Evolutionary conservation across 2,329 filamentous ascomycete species (phyloP).

Genomic region (Trichoderma sp.): DNA sequence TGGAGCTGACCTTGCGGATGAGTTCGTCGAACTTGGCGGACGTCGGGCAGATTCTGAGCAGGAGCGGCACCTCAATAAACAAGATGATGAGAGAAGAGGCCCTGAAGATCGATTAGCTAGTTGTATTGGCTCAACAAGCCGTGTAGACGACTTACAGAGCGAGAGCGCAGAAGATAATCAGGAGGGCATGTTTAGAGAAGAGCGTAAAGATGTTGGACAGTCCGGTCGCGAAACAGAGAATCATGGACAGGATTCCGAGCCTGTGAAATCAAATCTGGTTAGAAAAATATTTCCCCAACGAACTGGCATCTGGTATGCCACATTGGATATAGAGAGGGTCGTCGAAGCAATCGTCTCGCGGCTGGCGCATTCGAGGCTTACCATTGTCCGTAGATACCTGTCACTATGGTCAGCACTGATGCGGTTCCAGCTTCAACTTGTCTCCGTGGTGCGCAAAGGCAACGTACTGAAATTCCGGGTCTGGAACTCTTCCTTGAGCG

Average conservation of each 20-base stretch:
- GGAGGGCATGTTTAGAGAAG: constrained; percentile 34
- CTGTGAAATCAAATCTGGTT: constrained; percentile 41
- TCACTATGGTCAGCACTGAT: constrained; percentile 35
- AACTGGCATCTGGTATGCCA: neutral
- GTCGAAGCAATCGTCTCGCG: neutral
- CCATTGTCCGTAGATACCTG: constrained; percentile 78
- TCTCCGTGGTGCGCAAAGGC: neutral
- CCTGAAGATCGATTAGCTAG: constrained; percentile 43
- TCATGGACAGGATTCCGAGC: constrained; percentile 70
- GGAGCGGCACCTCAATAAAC: constrained; percentile 88
- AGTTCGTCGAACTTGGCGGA: constrained; percentile 84
- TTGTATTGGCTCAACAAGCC: neutral
- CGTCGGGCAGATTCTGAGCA: constrained; percentile 96
- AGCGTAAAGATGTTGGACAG: constrained; percentile 67
- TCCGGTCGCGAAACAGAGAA: constrained; percentile 68
- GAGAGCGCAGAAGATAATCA: constrained; percentile 55
- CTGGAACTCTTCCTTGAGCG: constrained; percentile 70
- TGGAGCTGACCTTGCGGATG: constrained; percentile 90
- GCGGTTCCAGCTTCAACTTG: neutral
- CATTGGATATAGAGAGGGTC: neutral
- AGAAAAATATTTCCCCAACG: neutral
- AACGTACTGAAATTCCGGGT: constrained; percentile 73
- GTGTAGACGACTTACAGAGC: constrained; percentile 49
- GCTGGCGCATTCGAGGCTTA: constrained; percentile 45
- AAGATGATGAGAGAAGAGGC: constrained; percentile 72